Conservation (phyloP, 1,284 basidiomycete genomes). For the Termitomyces sp. region DNA sequence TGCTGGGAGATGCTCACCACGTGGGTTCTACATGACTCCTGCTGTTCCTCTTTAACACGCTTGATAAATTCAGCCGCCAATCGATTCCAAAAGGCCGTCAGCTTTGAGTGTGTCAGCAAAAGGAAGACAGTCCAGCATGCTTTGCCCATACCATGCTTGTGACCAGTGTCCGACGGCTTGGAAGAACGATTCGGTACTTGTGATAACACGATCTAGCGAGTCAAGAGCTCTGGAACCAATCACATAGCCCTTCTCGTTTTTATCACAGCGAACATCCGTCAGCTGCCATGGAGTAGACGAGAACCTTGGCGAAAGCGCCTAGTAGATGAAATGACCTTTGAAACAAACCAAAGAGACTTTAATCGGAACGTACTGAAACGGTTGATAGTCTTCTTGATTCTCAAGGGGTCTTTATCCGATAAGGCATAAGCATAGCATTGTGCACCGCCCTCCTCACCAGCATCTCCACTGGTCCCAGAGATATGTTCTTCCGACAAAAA, state of each 20-base stretch:
- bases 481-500: conserved; percentile 76
- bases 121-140: neutral
- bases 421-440: conserved; percentile 65
- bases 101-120: conserved; percentile 21
- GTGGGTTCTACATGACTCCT: conserved; percentile 78
- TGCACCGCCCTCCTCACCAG: conserved; percentile 48
- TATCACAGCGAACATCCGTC: conserved; percentile 63
- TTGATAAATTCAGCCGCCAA: conserved; percentile 79
- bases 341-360: conserved; percentile 5
- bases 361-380: conserved; percentile 49
- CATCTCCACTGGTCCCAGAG: conserved; percentile 49
- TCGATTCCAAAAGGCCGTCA: conserved; percentile 76
- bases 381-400: conserved; percentile 76
- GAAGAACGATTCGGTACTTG: conserved; percentile 91
- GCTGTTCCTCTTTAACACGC: conserved; percentile 81
- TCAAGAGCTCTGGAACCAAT: conserved; percentile 90
- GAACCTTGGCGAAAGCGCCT: conserved; percentile 82
- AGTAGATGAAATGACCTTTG: conserved; percentile 6
- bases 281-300: conserved; percentile 88
- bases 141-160: conserved; percentile 43
- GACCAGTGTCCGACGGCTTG: conserved; percentile 81
- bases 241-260: conserved; percentile 52
- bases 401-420: conserved; percentile 58
- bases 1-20: conserved; percentile 39
- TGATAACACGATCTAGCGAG: conserved; percentile 83